A percentile compares a stretch with the other conserved stretches of the same genome.
phyloP scores from a whole-genome alignment of 306 rosid genomes.

The Vachellia pachyceras region DNA sequence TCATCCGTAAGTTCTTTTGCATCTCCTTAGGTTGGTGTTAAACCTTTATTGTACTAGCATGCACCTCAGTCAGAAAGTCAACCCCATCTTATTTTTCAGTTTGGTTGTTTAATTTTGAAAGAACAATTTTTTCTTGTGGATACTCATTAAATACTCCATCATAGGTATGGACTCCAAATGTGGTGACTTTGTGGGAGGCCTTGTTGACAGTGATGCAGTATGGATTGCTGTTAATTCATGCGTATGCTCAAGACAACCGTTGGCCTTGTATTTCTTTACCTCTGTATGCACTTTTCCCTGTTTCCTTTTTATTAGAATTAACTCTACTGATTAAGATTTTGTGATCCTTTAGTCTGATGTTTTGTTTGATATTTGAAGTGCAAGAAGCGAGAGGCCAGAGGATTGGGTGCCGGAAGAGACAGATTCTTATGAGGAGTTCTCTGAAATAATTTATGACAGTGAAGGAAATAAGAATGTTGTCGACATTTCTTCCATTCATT shows the following conservation, averaged over 20 bases:
- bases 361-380: constrained; percentile 54
- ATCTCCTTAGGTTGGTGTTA: constrained; percentile 35
- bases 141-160: constrained; percentile 32
- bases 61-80: constrained; percentile 28
- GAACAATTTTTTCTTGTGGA: not conserved
- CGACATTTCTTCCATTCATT: constrained; percentile 72
- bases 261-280: constrained; percentile 93
- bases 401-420: constrained; percentile 93
- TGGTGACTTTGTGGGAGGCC: constrained; percentile 92
- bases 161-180: constrained; percentile 96
- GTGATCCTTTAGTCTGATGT: constrained; percentile 38
- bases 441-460: constrained; percentile 43
- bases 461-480: constrained; percentile 50
- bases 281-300: constrained; percentile 55
- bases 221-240: constrained; percentile 84
- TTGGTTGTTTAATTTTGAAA: constrained; percentile 16
- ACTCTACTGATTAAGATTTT: constrained; percentile 1
- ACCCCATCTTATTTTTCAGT: constrained; percentile 15
- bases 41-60: constrained; percentile 16
- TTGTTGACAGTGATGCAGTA: constrained; percentile 83
- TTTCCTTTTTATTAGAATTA: constrained; percentile 16
- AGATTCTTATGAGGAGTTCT: constrained; percentile 35
- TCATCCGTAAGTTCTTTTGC: constrained; percentile 23
- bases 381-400: constrained; percentile 84
- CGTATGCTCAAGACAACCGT: constrained; percentile 98